Base-by-base conservation (phyloP, 371 early-diverging fungal genomes). In the Actinomortierella ambigua region DNA sequence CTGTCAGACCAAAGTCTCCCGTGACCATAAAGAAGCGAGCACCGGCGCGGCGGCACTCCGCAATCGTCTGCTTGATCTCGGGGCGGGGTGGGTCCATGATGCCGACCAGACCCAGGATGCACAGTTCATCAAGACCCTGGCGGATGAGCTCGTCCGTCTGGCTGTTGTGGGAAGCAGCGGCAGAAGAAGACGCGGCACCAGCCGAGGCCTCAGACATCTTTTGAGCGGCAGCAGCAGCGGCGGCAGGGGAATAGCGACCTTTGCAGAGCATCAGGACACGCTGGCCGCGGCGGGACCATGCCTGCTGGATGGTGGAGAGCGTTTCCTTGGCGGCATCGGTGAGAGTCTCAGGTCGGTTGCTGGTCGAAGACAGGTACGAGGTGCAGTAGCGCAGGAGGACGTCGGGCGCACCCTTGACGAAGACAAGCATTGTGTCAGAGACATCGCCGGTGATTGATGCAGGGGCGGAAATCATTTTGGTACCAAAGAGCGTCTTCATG, bases 391-490 rank as follows among this genome's bases (percentile, higher is more conserved):
- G 79, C 40, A 90, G 42, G 47, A 95, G 77, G 17, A 85, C 78
- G 69, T 94, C 93, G 42, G 93, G 94, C 22, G 93, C 93, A 50
- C 92, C 93, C 69, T 93, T 90, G 69, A 90, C 80, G 39, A 86
- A 70, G 34, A 88, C 49, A 8, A 81, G 69, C 43, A 49, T 43
- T 24, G 53, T 29, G 41, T 66, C 67, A 48, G 50, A 58, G 7
- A 28, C 50, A 27, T 63, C 51, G 49, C 47, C 20, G 7, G 66
- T 17, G 13, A 42, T 20, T 14, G 52, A 60, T 9, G 65, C 57
- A 26, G 29, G 44, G 18, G 52, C 51, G 24, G 24, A 51, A 34
- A 47, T 53, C 63, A 71, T 71, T 14, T 42, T 22, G n/a, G 42
- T 55, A 22, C 43, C 77, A 69, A 51, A 84, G 47, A 47, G 70